Conservation (phyloP, 2,329 filamentous ascomycete species). For the Fusarium stilboides region DNA sequence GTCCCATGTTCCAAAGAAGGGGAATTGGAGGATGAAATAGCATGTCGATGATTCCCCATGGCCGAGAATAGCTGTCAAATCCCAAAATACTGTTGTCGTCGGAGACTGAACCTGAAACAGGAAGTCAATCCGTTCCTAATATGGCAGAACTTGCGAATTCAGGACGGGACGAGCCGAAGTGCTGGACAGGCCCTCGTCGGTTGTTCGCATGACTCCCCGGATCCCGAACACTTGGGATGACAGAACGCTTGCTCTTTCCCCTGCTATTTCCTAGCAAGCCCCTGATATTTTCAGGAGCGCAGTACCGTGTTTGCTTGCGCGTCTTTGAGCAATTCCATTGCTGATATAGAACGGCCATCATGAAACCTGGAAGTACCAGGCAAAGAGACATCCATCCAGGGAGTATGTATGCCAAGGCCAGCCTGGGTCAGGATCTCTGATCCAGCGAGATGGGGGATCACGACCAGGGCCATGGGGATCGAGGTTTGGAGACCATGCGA, state of each 20-base stretch:
- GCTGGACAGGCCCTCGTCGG: constrained; percentile 34
- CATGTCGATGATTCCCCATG: constrained; percentile 26
- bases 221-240: constrained; percentile 42
- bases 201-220: constrained; percentile 37
- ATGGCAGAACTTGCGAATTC: constrained; percentile 48
- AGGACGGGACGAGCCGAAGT: constrained; percentile 49
- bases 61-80: constrained; percentile 38
- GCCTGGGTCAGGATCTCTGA: constrained; percentile 24
- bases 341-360: constrained; percentile 4
- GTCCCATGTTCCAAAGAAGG: constrained; percentile 25
- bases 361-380: constrained; percentile 16
- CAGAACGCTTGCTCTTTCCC: constrained; percentile 32
- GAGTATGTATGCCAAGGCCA: constrained; percentile 2
- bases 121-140: constrained; percentile 35
- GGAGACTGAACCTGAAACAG: constrained; percentile 23
- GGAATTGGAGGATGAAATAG: constrained; percentile 33
- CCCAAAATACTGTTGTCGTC: constrained; percentile 26
- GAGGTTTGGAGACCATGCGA: constrained; percentile 32
- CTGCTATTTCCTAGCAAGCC: constrained; percentile 28
- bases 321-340: constrained; percentile 15
- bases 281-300: constrained; percentile 25
- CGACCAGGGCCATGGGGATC: constrained; percentile 40
- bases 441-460: constrained; percentile 36
- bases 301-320: constrained; percentile 17
- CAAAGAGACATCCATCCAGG: constrained; percentile 19